Percentiles rank a stretch among this genome's conserved stretches.
Evolutionary conservation across 23 red algal species (phyloP).

Genomic region (Gracilaria caudata): DNA sequence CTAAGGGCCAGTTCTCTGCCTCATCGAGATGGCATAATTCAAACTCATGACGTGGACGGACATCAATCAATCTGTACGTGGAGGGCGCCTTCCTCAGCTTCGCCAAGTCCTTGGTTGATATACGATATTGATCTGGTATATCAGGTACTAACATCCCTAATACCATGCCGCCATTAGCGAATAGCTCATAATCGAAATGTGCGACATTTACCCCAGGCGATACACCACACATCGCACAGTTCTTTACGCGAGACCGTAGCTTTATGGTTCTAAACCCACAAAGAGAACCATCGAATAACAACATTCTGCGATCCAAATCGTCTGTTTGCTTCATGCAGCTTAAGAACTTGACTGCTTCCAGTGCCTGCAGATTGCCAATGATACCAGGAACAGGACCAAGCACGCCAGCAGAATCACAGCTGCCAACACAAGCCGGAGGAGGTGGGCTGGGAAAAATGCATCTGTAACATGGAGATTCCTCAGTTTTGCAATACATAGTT

Average conservation of each 20-base stretch:
- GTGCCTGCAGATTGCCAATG: constrained; percentile 85
- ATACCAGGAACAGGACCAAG: constrained; percentile 93
- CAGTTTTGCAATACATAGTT: constrained; percentile 53
- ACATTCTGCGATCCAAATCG: constrained; percentile 60
- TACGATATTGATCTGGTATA: constrained; percentile 12
- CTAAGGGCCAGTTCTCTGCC: constrained; percentile 66
- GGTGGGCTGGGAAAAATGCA: constrained; percentile 88
- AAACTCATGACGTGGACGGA: constrained; percentile 79
- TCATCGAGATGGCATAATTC: constrained; percentile 78
- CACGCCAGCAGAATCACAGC: constrained; percentile 92
- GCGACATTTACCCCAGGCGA: constrained; percentile 19
- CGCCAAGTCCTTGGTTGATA: constrained; percentile 22
- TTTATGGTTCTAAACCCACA: constrained; percentile 70
- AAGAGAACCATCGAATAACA: constrained; percentile 80
- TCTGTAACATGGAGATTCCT: constrained; percentile 81
- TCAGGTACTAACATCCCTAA: background rate
- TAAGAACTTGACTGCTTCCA: constrained; percentile 88
- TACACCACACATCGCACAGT: constrained; percentile 67
- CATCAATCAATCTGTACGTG: constrained; percentile 67
- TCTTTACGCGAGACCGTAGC: constrained; percentile 48
- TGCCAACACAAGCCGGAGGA: constrained; percentile 82
- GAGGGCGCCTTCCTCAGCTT: constrained; percentile 1
- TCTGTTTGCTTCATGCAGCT: constrained; percentile 19
- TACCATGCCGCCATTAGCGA: constrained; percentile 20
- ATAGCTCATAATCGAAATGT: constrained; percentile 75